A percentile compares a stretch with the other conserved stretches of the same genome.
Evolutionary conservation across 2,329 filamentous ascomycete genomes (phyloP).

Genomic region (Fusarium chaquense): DNA sequence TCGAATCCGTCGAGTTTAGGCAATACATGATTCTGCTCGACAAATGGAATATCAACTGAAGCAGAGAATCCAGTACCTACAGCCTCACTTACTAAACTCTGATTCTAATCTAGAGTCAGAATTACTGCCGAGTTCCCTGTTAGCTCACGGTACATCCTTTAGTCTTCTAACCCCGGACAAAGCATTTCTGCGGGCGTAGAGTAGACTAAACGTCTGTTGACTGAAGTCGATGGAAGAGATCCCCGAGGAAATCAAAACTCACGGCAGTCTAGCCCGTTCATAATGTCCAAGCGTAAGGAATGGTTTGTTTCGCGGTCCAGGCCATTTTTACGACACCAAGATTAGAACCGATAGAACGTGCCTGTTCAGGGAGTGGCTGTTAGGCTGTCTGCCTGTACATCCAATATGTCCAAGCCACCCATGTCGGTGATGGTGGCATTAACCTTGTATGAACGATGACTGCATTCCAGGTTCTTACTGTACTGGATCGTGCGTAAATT

Average conservation of each 20-base stretch:
- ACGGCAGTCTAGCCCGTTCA: not conserved
- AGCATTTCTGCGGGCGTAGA: not conserved
- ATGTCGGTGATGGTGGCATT: slow-evolving; percentile 2
- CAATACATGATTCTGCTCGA: not conserved
- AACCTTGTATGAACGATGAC: not conserved
- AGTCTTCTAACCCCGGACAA: not conserved
- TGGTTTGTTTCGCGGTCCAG: not conserved
- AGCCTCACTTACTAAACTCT: not conserved
- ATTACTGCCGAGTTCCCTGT: not conserved
- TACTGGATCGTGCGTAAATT: not conserved
- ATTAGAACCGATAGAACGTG: not conserved
- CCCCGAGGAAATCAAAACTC: not conserved
- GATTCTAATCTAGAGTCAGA: not conserved
- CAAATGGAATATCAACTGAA: too few species aligned
- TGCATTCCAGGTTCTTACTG: not conserved
- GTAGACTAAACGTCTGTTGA: not conserved
- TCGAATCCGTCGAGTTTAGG: not conserved
- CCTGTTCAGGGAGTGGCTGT: not conserved
- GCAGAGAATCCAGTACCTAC: not conserved
- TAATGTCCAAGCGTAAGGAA: not conserved
- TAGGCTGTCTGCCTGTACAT: not conserved
- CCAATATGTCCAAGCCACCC: not conserved
- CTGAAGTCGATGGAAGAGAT: not conserved
- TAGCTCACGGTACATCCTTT: not conserved
- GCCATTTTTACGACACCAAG: not conserved